Evolutionary conservation across 192 early-diverging fungal species (phyloP).

Genomic region (Coemansia sp.): DNA sequence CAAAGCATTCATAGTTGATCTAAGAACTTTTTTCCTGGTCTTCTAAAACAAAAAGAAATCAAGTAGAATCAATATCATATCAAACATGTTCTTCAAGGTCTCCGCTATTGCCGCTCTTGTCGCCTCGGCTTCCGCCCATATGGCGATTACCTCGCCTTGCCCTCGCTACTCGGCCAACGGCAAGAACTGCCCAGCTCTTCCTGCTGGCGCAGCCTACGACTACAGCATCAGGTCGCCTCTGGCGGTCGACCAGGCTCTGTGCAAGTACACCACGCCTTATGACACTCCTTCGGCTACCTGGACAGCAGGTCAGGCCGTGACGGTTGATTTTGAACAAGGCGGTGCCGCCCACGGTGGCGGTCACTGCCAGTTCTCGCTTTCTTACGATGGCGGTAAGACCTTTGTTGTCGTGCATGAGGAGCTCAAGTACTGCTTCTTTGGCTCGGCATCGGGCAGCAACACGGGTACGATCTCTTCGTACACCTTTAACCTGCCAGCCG

Average conservation of each 20-base stretch:
- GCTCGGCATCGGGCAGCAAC: conserved; percentile 16
- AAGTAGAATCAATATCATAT: background rate
- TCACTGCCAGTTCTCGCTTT: conserved; percentile 64
- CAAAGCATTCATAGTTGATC: too few relatives aligned
- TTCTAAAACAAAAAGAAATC: conserved; percentile 1
- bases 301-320: conserved; percentile 54
- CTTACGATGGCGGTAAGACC: conserved; percentile 59
- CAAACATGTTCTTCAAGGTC: conserved; percentile 20
- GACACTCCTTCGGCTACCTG: conserved; percentile 28
- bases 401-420: conserved; percentile 59
- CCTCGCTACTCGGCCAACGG: conserved; percentile 30
- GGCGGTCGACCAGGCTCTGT: conserved; percentile 23
- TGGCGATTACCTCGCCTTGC: conserved; percentile 47
- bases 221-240: conserved; percentile 53
- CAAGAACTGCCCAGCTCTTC: conserved; percentile 25
- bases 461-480: conserved; percentile 18
- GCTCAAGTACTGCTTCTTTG: conserved; percentile 52
- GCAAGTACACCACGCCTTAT: conserved; percentile 45
- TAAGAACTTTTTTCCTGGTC: background rate
- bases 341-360: conserved; percentile 58
- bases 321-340: conserved; percentile 42
- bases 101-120: conserved; percentile 25
- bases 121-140: conserved; percentile 50
- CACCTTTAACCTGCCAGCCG: conserved; percentile 43
- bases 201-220: conserved; percentile 41